phyloP scores from a whole-genome alignment of 139 green algal genomes.

The Asterochloris sp. region DNA sequence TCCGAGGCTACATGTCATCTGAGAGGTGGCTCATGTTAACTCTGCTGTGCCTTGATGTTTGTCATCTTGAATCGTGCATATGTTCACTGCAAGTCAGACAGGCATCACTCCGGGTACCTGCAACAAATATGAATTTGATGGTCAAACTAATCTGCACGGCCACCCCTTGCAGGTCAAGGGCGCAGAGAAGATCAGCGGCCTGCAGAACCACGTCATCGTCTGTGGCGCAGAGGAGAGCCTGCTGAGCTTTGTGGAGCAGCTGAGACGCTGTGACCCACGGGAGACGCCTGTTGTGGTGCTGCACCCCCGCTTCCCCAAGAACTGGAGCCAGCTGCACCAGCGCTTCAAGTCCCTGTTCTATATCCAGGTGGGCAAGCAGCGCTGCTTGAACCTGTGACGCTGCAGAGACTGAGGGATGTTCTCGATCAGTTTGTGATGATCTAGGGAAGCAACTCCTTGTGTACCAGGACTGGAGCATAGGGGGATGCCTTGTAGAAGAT shows the following conservation, averaged over 20 bases:
- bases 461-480: too few relatives aligned
- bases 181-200: not conserved
- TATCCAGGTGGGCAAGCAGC: not conserved
- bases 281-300: constrained; percentile 49
- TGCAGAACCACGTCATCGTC: constrained; percentile 54
- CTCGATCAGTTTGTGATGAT: not conserved
- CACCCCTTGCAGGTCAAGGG: not conserved
- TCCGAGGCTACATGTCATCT: too few relatives aligned
- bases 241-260: constrained; percentile 41
- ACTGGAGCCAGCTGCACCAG: constrained; percentile 10
- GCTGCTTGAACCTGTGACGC: not conserved
- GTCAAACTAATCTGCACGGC: not conserved
- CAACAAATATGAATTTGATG: too few relatives aligned
- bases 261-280: constrained; percentile 33
- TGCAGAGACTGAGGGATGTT: not conserved
- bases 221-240: constrained; percentile 46
- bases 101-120: too few relatives aligned
- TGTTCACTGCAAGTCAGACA: too few relatives aligned
- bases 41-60: too few relatives aligned
- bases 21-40: too few relatives aligned
- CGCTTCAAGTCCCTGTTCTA: constrained; percentile 16
- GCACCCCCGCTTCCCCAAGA: constrained; percentile 20
- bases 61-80: too few relatives aligned
- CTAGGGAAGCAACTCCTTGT: too few relatives aligned
- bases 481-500: too few relatives aligned